Percentiles rank a stretch among this genome's conserved stretches.
These are phyloP conservation scores for Talaromyces nanjingensis DNA, from an alignment of 495 filamentous ascomycete species.

Conservation along the genomic window DNA sequence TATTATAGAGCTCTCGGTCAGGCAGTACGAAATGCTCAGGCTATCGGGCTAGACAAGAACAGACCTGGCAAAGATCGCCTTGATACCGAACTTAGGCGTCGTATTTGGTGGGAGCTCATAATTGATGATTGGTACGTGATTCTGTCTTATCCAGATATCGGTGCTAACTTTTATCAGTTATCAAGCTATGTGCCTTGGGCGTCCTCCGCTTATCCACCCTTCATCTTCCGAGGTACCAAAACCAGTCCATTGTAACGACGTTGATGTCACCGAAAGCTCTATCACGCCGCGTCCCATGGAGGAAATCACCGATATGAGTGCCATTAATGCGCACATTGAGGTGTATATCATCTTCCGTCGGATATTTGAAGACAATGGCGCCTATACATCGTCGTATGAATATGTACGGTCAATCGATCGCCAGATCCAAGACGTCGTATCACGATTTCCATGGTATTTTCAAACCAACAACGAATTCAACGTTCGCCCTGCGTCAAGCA, in stretches of 20 bases:
- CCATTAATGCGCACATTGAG: constrained; percentile 2
- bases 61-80: constrained; percentile 2
- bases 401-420: constrained; percentile 8
- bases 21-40: constrained; percentile 8
- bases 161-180: constrained; percentile 1
- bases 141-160: neutral
- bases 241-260: constrained; percentile 10
- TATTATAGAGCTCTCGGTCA: constrained; percentile 4
- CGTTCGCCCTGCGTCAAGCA: neutral
- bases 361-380: constrained; percentile 3
- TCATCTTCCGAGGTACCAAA: constrained; percentile 8
- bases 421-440: constrained; percentile 7
- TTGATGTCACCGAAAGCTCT: constrained; percentile 3
- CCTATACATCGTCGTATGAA: constrained; percentile 7
- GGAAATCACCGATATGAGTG: constrained; percentile 10
- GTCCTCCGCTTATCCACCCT: constrained; percentile 10
- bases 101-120: constrained; percentile 10
- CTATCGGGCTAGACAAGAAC: constrained; percentile 3
- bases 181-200: constrained; percentile 10
- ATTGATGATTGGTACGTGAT: constrained; percentile 6
- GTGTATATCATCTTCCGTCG: constrained; percentile 7
- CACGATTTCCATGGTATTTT: constrained; percentile 10
- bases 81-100: constrained; percentile 9
- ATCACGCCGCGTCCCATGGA: constrained; percentile 6
- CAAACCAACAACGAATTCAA: neutral